phyloP scores from a whole-genome alignment of 176 grass and related monocot genomes.

The Aegilops speltoides region DNA sequence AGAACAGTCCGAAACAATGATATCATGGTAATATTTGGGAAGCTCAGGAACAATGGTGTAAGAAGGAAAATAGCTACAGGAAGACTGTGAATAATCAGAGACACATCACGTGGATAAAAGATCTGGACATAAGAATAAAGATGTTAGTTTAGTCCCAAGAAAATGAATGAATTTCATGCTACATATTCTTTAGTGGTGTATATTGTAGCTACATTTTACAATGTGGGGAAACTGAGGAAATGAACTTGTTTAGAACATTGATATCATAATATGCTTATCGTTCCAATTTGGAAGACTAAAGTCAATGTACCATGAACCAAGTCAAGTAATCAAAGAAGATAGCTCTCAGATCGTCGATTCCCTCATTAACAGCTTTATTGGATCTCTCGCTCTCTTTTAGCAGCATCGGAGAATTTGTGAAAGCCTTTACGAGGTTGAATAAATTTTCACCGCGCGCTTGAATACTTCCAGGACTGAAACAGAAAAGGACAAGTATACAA shows the following conservation, averaged over 20 bases:
- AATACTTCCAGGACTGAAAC: constrained; percentile 91
- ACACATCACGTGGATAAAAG: constrained; percentile 73
- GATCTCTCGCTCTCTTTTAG: constrained; percentile 50
- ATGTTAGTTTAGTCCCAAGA: constrained; percentile 18
- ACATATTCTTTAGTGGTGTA: constrained; percentile 16
- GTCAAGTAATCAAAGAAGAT: constrained; percentile 97
- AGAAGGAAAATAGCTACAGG: constrained; percentile 70
- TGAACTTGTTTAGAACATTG: not conserved
- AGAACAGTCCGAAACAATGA: constrained; percentile 52
- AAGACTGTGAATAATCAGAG: constrained; percentile 76
- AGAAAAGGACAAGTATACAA: constrained; percentile 24
- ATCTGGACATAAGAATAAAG: constrained; percentile 59
- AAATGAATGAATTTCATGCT: constrained; percentile 22
- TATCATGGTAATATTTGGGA: constrained; percentile 50
- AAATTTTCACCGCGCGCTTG: constrained; percentile 99
- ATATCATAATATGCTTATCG: not conserved
- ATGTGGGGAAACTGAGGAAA: not conserved
- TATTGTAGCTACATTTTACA: constrained; percentile 13
- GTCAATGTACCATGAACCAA: constrained; percentile 85
- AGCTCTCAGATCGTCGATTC: constrained; percentile 45
- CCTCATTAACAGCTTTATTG: constrained; percentile 33
- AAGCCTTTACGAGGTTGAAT: constrained; percentile 73
- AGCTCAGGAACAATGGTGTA: constrained; percentile 65
- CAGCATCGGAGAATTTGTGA: constrained; percentile 76
- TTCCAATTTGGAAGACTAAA: constrained; percentile 33